Evolutionary conservation across 1,139 yeast genomes (phyloP).

Genomic region (Wickerhamomyces sp.): DNA sequence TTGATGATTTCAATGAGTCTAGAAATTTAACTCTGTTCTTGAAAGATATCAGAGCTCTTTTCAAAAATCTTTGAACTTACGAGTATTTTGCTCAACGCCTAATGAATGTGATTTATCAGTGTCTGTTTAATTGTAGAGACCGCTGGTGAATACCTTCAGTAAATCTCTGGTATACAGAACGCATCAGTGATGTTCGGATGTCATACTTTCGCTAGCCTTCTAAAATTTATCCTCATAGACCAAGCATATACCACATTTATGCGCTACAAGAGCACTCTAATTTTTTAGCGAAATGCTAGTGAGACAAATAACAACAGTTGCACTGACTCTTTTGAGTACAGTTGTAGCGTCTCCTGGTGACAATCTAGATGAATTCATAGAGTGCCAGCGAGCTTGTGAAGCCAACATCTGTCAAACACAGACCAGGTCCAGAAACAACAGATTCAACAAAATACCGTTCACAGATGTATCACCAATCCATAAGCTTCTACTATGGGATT

Average conservation of each 20-base stretch:
- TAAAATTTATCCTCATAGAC: no score
- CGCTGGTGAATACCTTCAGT: no score
- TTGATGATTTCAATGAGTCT: constrained; percentile 32
- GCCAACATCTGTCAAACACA: constrained; percentile 28
- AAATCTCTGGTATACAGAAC: no score
- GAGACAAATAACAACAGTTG: no score
- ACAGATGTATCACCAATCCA: constrained; percentile 27
- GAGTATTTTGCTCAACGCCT: no score
- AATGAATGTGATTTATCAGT: no score
- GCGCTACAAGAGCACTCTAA: no score
- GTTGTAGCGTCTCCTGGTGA: constrained; percentile 88
- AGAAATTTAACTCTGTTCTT: constrained; percentile 37
- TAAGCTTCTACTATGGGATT: constrained; percentile 64
- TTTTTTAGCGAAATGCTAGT: no score
- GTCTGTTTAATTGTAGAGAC: no score
- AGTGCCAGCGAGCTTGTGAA: constrained; percentile 61
- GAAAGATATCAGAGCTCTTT: constrained; percentile 29
- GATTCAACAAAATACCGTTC: constrained; percentile 30
- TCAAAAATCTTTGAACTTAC: constrained; percentile 14
- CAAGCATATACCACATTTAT: no score
- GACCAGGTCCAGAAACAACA: constrained; percentile 19
- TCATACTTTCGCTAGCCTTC: no score
- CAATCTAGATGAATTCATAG: constrained; percentile 59
- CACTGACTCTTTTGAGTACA: no score
- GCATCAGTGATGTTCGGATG: not conserved